These are phyloP conservation scores for Raffaelea deltoideospora DNA, from an alignment of 2,329 filamentous ascomycete species.

Conservation along the genomic window DNA sequence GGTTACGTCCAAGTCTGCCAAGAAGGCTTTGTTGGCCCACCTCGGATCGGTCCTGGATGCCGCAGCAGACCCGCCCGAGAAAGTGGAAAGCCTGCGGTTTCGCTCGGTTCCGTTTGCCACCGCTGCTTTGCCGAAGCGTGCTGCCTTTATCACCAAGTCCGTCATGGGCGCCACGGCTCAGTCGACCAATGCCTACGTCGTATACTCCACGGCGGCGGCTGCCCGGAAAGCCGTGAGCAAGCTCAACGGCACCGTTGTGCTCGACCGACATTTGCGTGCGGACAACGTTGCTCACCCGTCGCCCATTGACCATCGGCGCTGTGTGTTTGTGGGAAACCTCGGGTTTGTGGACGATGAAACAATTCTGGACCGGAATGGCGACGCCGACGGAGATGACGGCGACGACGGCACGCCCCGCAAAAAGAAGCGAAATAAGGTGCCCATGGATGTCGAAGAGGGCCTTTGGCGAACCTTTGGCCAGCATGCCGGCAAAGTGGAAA, in stretches of 20 bases:
- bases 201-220: conserved; percentile 63
- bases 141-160: conserved; percentile 82
- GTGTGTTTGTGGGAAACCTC: conserved; percentile 91
- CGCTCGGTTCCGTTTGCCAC: conserved; percentile 79
- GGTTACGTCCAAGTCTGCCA: conserved; percentile 67
- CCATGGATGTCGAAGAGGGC: conserved; percentile 83
- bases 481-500: conserved; percentile 68
- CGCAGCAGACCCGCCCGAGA: too few species aligned
- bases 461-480: conserved; percentile 70
- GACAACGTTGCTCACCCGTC: conserved; percentile 84
- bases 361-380: too few species aligned
- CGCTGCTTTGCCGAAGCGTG: conserved; percentile 70
- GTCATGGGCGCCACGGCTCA: conserved; percentile 84
- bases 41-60: conserved; percentile 60
- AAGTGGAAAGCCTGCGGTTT: conserved; percentile 87
- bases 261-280: conserved; percentile 78
- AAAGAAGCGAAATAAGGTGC: conserved; percentile 50
- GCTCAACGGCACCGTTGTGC: conserved; percentile 71
- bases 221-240: conserved; percentile 61
- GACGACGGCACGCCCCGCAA: conserved; percentile 5
- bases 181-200: conserved; percentile 86
- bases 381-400: conserved; percentile 48
- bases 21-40: conserved; percentile 63
- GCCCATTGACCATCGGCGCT: conserved; percentile 69
- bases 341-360: conserved; percentile 91